These are phyloP conservation scores for Pythium guiyangense DNA, from an alignment of 352 stramenopile genomes.

Conservation along the genomic window DNA sequence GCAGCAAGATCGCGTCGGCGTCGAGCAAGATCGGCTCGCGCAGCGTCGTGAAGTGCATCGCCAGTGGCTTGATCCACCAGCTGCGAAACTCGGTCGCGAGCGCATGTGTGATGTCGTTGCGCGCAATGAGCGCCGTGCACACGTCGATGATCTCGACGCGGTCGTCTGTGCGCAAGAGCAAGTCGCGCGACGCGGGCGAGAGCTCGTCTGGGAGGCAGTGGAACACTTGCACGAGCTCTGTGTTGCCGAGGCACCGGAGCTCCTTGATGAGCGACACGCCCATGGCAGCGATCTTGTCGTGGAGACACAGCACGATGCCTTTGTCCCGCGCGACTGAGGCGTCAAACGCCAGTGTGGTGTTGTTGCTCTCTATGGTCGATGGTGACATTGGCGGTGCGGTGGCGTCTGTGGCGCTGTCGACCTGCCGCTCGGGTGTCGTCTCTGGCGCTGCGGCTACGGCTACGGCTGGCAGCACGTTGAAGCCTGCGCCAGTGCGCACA, in stretches of 20 bases:
- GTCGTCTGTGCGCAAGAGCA: constrained; percentile 29
- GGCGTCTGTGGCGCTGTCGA: no score
- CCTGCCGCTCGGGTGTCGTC: not conserved
- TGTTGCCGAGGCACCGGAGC: constrained; percentile 43
- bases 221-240: constrained; percentile 48
- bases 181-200: constrained; percentile 22
- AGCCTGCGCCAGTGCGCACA: constrained; percentile 1
- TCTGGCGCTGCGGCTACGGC: not conserved
- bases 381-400: not conserved
- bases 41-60: constrained; percentile 44
- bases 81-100: constrained; percentile 35
- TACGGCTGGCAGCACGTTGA: not conserved
- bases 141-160: constrained; percentile 45
- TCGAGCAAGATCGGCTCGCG: constrained; percentile 46
- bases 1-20: constrained; percentile 44
- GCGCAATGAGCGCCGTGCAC: constrained; percentile 21
- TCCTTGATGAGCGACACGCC: constrained; percentile 47
- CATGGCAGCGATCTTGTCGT: constrained; percentile 35
- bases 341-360: constrained; percentile 1
- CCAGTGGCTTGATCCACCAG: constrained; percentile 65
- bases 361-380: not conserved
- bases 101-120: not conserved
- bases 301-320: constrained; percentile 35
- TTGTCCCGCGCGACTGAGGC: constrained; percentile 4
- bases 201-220: constrained; percentile 42